These are phyloP conservation scores for Coelastrella sp. DNA, from an alignment of 139 green algal species.

Conservation along the genomic window DNA sequence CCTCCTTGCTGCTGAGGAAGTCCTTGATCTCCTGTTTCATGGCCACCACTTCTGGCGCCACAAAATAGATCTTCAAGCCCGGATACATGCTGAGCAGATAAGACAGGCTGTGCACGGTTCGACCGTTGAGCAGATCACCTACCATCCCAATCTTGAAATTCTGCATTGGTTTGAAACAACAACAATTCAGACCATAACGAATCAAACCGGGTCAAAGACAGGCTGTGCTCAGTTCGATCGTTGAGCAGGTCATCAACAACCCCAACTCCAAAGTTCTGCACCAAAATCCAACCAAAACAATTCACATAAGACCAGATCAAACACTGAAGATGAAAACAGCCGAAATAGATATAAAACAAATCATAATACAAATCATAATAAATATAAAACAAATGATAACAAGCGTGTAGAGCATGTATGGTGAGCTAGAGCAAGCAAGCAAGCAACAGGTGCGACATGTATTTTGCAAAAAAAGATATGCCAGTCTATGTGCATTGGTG, in stretches of 20 bases:
- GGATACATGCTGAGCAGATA: slow-evolving; percentile 93
- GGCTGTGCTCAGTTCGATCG: slow-evolving; percentile 86
- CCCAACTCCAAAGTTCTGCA: slow-evolving; percentile 88
- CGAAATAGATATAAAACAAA: neutral
- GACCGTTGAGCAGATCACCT: slow-evolving; percentile 96
- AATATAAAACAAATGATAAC: neutral
- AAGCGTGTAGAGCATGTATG: neutral
- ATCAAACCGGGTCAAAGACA: neutral
- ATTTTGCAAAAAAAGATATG: neutral
- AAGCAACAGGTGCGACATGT: neutral
- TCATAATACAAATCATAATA: too few species aligned
- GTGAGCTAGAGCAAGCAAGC: neutral
- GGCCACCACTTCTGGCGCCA: slow-evolving; percentile 88
- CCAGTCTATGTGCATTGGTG: neutral
- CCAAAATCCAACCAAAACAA: neutral
- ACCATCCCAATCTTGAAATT: slow-evolving; percentile 94
- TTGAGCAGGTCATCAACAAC: slow-evolving; percentile 98
- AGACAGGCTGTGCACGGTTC: slow-evolving; percentile 80
- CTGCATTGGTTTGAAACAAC: slow-evolving; percentile 59
- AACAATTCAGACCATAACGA: neutral
- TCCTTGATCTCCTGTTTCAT: slow-evolving; percentile 99
- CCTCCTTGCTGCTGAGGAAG: slow-evolving; percentile 68
- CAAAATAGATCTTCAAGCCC: slow-evolving; percentile 95
- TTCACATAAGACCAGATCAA: neutral
- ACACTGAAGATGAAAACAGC: too few species aligned